Base-by-base conservation (phyloP, 495 filamentous ascomycete genomes). In the Neurospora sp. region DNA sequence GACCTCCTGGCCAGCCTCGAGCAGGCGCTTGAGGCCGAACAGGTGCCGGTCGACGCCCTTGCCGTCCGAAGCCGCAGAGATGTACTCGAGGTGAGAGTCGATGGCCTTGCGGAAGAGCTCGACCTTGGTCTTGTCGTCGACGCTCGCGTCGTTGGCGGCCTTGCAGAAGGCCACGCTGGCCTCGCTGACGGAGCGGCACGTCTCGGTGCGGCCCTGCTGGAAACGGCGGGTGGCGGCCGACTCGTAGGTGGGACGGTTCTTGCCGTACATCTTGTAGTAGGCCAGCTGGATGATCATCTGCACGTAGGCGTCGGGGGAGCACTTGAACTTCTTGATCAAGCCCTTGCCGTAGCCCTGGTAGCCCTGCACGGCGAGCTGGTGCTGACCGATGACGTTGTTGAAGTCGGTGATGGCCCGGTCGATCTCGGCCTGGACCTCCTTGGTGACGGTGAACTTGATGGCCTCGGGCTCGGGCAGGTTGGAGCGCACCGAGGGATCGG, bases 231-330 rank as follows among this genome's bases (percentile, higher is more conserved):
- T 97, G 18, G 95, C 90, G 41, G 96, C 95, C 14, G 94, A 97
- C 85, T 99, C 96, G 87, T 99, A 99, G 1, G 96, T 99, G 2
- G 96, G 96, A 1, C 96, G 89, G 88, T 94, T 97, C 87, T 93
- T 92, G 86, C 95, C 95, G 85, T 97, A 97, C 93, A 98, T 97
- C 86, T 98, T 99, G 87, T 90, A 90, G 88, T 99, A 99, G 70
- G 96, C 96, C 20, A 99, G 90, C 83, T 99, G 96, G 84, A 99
- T 98, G 83, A 97, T 85, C 94, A 98, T 96, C 85, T 99, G 96
- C 71, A 97, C 92, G 83, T 96, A 99, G 27, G 96, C 96, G 77
- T 99, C 96, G 40, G 96, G 96, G 72, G 92, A 96, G 90, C 92
- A 97, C 85, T 93, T 94, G 90, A 99, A 98, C 82, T 97, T 96